Percentiles rank a stretch among this genome's conserved stretches.
Conservation (phyloP, 2,329 filamentous ascomycete genomes). For the Neofusicoccum sp. region DNA sequence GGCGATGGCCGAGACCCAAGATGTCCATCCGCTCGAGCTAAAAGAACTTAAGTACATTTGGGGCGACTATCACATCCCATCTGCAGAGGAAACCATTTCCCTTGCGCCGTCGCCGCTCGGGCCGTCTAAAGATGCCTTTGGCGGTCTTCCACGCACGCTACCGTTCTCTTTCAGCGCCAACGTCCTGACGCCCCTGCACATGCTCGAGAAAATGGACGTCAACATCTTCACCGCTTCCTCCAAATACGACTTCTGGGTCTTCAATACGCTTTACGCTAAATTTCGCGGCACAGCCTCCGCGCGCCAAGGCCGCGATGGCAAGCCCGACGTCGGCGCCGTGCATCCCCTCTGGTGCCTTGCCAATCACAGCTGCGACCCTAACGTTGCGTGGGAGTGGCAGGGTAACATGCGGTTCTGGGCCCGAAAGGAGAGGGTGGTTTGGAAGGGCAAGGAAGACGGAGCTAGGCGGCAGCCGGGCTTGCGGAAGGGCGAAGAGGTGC, state of each 20-base stretch:
- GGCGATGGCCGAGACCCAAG: slow-evolving; percentile 61
- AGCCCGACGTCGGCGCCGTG: slow-evolving; percentile 88
- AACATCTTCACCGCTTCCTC: slow-evolving; percentile 58
- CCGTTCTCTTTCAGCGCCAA: slow-evolving; percentile 78
- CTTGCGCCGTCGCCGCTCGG: slow-evolving; percentile 16
- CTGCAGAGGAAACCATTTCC: not conserved
- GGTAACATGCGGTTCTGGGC: slow-evolving; percentile 71
- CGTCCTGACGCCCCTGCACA: slow-evolving; percentile 70
- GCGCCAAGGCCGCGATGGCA: slow-evolving; percentile 66
- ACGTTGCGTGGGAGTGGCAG: slow-evolving; percentile 92
- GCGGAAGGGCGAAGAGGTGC: slow-evolving; percentile 74
- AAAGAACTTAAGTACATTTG: slow-evolving; percentile 63
- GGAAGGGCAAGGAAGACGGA: slow-evolving; percentile 26
- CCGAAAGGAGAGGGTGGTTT: slow-evolving; percentile 57
- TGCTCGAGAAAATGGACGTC: slow-evolving; percentile 81
- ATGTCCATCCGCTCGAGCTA: slow-evolving; percentile 58
- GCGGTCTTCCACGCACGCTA: slow-evolving; percentile 55
- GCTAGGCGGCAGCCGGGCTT: slow-evolving; percentile 56
- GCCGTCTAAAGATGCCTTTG: slow-evolving; percentile 23
- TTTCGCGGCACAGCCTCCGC: slow-evolving; percentile 92
- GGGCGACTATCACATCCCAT: slow-evolving; percentile 54
- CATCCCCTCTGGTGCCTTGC: slow-evolving; percentile 95
- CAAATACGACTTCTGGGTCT: slow-evolving; percentile 72
- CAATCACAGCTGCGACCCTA: slow-evolving; percentile 94
- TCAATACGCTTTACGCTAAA: slow-evolving; percentile 90